Evolutionary conservation across 2,329 filamentous ascomycete species (phyloP).

Genomic region (Penicillium brevicompactum): DNA sequence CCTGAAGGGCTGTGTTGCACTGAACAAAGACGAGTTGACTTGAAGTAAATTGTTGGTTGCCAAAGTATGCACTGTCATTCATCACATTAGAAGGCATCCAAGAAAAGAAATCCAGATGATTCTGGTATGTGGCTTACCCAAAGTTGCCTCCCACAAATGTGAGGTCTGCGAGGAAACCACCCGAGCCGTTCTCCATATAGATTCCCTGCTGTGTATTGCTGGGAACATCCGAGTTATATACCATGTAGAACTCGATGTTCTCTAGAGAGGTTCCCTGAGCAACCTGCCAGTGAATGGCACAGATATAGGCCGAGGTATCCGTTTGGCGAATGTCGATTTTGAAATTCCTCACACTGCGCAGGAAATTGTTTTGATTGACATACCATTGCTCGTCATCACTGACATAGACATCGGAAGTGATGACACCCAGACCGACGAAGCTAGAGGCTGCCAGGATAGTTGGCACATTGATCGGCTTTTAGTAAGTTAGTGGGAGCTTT

Average conservation of each 20-base stretch:
- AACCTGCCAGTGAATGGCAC: conserved; percentile 71
- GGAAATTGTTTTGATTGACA: conserved; percentile 25
- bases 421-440: conserved; percentile 25
- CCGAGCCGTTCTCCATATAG: conserved; percentile 46
- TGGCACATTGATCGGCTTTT: conserved; percentile 5
- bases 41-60: conserved; percentile 65
- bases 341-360: conserved; percentile 23
- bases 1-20: conserved; percentile 55
- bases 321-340: conserved; percentile 29
- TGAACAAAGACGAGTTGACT: conserved; percentile 55
- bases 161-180: conserved; percentile 61
- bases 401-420: conserved; percentile 24
- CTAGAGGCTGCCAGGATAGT: conserved; percentile 25
- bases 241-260: conserved; percentile 74
- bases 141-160: conserved; percentile 62
- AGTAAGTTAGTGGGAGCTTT: not conserved
- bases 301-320: conserved; percentile 44
- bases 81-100: not conserved
- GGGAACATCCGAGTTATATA: conserved; percentile 30
- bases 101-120: not conserved
- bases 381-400: conserved; percentile 18
- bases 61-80: conserved; percentile 36
- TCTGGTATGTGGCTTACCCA: conserved; percentile 40
- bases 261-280: conserved; percentile 72
- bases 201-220: conserved; percentile 34